Base-by-base conservation (phyloP, 2,329 filamentous ascomycete species). In the Botrytis pseudocinerea region DNA sequence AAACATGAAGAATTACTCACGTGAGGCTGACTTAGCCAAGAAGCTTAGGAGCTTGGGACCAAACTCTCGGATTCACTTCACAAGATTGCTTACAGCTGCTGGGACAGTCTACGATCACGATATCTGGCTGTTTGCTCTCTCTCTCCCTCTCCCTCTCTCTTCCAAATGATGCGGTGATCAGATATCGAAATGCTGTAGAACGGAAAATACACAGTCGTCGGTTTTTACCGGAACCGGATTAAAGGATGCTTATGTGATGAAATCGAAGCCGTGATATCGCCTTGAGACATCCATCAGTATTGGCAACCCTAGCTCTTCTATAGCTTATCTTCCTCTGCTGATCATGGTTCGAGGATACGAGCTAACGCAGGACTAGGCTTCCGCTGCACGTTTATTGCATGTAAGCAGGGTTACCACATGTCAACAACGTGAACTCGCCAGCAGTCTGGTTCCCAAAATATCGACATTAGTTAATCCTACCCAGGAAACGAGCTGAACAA, bases 351-450 rank as follows among this genome's bases (percentile, higher is more conserved):
- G 25, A 57, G 18, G 20, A 14, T 68, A 68, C 35, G 10, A 57
- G 10, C 65, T 68, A 57, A 57, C 35, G 35, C 65, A 57, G 35
- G 38, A n/a, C 48, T 65, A n/a, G 42, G 28, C 42, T 48, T 20
- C 28, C 63, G 63, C 63, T 65, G 44, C 44, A 48, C 28, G 28
- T 35, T 48, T 1, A 65, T 65, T 22, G n/a, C 35, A 68, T 40
- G 35, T 40, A 68, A 57, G 46, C 64, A 68, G 48, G 65, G 48
- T 22, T 57, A 57, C 48, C 65, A 68, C 65, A 38, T 57, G 65
- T 57, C 48, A 51, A 57, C 35, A 68, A 57, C 65, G 35, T 42
- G 65, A 68, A 57, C 2, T 57, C 5, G n/a, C 48, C 48, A 68
- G 7, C 48, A 57, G 65, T 48, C 44, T 6, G 65, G 35, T 68